phyloP scores from a whole-genome alignment of 2,329 filamentous ascomycete species.

The Zasmidium citrigriseum region DNA sequence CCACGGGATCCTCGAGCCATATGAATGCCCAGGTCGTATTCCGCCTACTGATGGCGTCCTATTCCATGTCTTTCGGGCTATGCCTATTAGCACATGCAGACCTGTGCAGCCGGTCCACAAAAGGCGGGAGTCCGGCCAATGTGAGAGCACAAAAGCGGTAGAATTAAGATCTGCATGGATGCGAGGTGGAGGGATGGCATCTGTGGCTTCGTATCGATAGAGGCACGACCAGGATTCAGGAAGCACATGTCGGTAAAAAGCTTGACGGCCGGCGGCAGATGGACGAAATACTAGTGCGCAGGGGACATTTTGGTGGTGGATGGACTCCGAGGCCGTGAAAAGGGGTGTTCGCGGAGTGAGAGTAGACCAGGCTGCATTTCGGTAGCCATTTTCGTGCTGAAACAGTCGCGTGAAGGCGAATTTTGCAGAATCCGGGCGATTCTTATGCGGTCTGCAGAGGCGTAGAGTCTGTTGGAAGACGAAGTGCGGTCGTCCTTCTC shows the following conservation, averaged over 20 bases:
- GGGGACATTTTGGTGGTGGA: neutral
- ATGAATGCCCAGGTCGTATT: conserved; percentile 1
- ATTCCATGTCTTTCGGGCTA: neutral
- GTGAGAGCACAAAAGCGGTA: neutral
- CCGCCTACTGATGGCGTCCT: neutral
- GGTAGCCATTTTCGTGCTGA: neutral
- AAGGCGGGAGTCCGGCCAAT: neutral
- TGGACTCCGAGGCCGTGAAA: neutral
- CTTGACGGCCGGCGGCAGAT: conserved; percentile 1
- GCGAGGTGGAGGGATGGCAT: neutral
- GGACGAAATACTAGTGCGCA: neutral
- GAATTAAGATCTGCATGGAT: conserved; percentile 1
- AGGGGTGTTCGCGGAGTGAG: neutral
- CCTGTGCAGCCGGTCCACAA: neutral
- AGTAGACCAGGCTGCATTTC: neutral
- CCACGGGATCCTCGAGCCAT: neutral
- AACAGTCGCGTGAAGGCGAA: neutral
- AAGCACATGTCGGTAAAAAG: conserved; percentile 1
- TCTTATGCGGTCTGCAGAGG: neutral
- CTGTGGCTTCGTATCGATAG: conserved; percentile 1
- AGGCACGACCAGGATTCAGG: neutral
- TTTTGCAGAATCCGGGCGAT: neutral
- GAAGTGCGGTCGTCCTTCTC: neutral
- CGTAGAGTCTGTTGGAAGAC: neutral
- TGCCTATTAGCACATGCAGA: neutral